Evolutionary conservation across 1,139 yeast genomes (phyloP), one percentile per base, ranked within the genome.

Genomic region (Protomyces inundatus): DNA sequence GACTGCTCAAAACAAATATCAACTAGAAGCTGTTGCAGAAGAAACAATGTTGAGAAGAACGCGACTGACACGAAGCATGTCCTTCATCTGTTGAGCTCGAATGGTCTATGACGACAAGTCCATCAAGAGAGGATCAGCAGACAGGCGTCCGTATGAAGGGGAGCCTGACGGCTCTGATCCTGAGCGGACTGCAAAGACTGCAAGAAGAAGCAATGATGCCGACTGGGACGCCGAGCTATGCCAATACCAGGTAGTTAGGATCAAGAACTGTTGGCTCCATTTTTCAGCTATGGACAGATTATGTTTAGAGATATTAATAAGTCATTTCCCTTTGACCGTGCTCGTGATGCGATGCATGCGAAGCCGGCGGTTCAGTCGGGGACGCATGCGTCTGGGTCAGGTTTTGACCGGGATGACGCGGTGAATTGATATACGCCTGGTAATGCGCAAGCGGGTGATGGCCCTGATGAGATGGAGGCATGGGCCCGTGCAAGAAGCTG

Each of bases 1-100:
- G 42, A 58, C 52, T 58, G 45, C 56, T 55, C 54, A 58, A 58
- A 58, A 42, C 16, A 55, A 51, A 58, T 58, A 58, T 58, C 62
- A 58, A 58, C 62, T 58, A 58, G 62, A 58, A 58, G 62, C 62
- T 58, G 62, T 58, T 58, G 62, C 62, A 58, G 62, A 58, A 58
- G 33, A 51, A 16, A 58, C 40, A 7, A 52, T 58, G 62, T 58
- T 58, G 62, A 58, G 62, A 51, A 58, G 33, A 35, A 36, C 35
- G 62, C 42, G 54, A 51, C 62, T 58, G 62, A 58, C 48, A 42
- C 23, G n/a, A 23, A 23, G 23, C 23, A 23, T 23, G 23, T 23
- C 23, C 23, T 23, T 23, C 23, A 23, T 23, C 23, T 23, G 23
- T 23, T 23, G 23, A 23, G 23, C 23, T 23, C 23, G 23, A 23